Base-by-base conservation (phyloP, 495 filamentous ascomycete genomes). In the Podospora fimiseda region DNA sequence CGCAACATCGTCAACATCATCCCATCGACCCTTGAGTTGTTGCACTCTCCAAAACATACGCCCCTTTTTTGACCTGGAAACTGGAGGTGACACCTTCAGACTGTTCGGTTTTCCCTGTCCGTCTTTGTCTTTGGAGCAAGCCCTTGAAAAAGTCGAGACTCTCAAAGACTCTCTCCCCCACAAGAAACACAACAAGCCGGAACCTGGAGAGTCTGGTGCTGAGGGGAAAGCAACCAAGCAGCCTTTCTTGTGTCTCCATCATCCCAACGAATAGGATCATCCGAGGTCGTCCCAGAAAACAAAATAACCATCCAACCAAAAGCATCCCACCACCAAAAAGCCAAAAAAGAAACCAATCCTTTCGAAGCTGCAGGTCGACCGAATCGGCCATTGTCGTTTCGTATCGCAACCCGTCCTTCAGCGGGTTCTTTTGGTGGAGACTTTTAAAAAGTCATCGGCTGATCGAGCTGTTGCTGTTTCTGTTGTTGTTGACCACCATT, bases 361-460 rank as follows among this genome's bases (percentile, higher is more conserved):
- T 24, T 41, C 47, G 43, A 41, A 40, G 41, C 56, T 58, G 56
- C 56, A 58, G 47, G 39, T 51, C 56, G 56, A 54, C 51, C 39
- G 43, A 58, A 58, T 27, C 19, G 51, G 56, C 50, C 23, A 43
- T 37, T 30, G 27, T 47, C 21, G 50, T 45, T 46, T 21, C 16
- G 39, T 41, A 27, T 27, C 49, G 39, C 11, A 41, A 18, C 11
- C 39, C 39, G 16, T 9, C 39, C 39, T 36, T 21, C 30, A 47
- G 56, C 27, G 51, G 50, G 30, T 36, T 33, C 50, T 9, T n/a
- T n/a, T 15, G 40, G 51, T 58, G 51, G 55, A 45, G 50, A 50
- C 39, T 30, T n/a, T 7, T 9, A 27, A n/a, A n/a, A n/a, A 18
- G 20, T 41, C 55, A 41, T 51, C 37, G 41, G 47, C 46, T 54